Percentiles rank a stretch among this genome's conserved stretches.
These are phyloP conservation scores for Lactarius indigo DNA, from an alignment of 768 basidiomycete genomes.

Conservation along the genomic window DNA sequence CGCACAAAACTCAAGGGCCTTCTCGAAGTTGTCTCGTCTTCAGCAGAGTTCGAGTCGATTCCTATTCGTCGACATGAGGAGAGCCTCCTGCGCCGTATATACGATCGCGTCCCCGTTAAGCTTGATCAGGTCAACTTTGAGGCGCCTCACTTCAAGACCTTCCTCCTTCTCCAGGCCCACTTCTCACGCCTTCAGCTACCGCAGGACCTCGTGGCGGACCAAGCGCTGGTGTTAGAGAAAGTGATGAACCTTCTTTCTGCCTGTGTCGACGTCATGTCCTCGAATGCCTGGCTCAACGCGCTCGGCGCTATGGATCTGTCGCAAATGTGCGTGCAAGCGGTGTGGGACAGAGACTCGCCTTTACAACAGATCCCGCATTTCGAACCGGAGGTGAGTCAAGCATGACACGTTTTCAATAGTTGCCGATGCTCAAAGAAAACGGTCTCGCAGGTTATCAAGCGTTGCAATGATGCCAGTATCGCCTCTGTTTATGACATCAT, in stretches of 20 bases:
- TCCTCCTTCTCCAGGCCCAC: slow-evolving; percentile 94
- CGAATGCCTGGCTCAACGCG: slow-evolving; percentile 92
- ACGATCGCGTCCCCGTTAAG: slow-evolving; percentile 97
- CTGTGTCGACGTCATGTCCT: slow-evolving; percentile 97
- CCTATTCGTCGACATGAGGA: slow-evolving; percentile 97
- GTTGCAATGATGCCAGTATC: slow-evolving; percentile 77
- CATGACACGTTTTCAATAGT: not conserved
- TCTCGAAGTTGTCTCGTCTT: slow-evolving; percentile 94
- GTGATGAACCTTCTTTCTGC: slow-evolving; percentile 89
- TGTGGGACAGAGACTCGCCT: slow-evolving; percentile 97
- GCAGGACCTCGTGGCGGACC: slow-evolving; percentile 91
- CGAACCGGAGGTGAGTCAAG: slow-evolving; percentile 73
- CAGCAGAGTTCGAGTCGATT: slow-evolving; percentile 92
- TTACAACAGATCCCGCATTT: slow-evolving; percentile 97
- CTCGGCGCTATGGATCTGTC: slow-evolving; percentile 96
- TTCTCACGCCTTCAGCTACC: slow-evolving; percentile 92
- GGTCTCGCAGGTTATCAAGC: slow-evolving; percentile 59
- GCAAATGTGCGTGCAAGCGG: slow-evolving; percentile 97
- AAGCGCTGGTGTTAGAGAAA: slow-evolving; percentile 82
- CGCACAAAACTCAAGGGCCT: slow-evolving; percentile 95
- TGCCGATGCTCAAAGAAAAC: not conserved
- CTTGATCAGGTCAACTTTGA: slow-evolving; percentile 81
- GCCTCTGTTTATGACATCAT: slow-evolving; percentile 96
- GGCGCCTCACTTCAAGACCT: slow-evolving; percentile 96
- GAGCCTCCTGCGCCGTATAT: slow-evolving; percentile 76